Evolutionary conservation across 305 asterid genomes (phyloP), one percentile per base, ranked within the genome.

Genomic region (Fraxinus floribunda): DNA sequence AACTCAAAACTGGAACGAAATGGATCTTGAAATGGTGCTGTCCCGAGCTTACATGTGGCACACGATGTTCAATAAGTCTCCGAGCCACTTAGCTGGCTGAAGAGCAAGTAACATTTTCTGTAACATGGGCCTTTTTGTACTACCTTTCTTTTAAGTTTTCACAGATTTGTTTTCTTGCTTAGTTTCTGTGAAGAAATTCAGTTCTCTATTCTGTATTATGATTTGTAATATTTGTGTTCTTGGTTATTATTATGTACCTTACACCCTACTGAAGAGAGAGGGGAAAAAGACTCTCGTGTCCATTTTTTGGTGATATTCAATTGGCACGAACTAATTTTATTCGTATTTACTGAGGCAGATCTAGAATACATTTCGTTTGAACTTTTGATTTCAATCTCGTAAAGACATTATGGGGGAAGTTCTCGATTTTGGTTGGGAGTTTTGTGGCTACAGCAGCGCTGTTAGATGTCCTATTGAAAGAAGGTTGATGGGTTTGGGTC

Each of bases 31-130:
- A 88, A 92, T 91, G 92, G 97, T 94, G 84, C 98, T 96, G 83
- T 94, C 98, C 2, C 94, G 88, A 72, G 99, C 99, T 18, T 96
- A 89, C 85, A 94, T 96, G 99, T 96, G 99, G 99, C 97, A 94
- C 88, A 85, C 98, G 60, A 87, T 94, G 94, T 96, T 96, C 87
- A 93, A 94, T 83, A 93, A 91, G 82, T 94, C 94, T 34, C 99
- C 99, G 57, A 94, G 98, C 86, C 98, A 96, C 89, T 87, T 96
- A 86, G 93, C 97, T 83, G 89, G 93, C 83, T 95, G 88, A 92
- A 75, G 75, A 70, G 49, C 32, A 29, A 29, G 32, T 29, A 34
- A 36, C n/a, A n/a, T 4, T 3, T 36, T 57, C 75, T 74, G 39
- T 70, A 70, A 30, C 1, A 16, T 70, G 9, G 20, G 24, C 41